Percentiles rank a stretch among this genome's conserved stretches.
Conservation (phyloP, 805 yeast species). For the Yarrowia osloensis region DNA sequence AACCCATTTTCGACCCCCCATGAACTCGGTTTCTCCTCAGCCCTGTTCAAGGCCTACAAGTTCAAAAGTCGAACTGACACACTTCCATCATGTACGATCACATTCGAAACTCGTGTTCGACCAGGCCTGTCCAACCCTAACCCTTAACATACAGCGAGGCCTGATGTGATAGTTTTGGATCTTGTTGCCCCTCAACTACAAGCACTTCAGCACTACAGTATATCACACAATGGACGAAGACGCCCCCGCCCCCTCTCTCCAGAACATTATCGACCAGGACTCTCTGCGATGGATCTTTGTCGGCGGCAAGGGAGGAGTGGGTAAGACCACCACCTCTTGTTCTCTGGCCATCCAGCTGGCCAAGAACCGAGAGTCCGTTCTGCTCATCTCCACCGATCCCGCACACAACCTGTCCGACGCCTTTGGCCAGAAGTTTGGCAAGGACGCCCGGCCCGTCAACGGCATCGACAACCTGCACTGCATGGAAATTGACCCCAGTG, state of each 20-base stretch:
- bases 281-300: slow-evolving; percentile 93
- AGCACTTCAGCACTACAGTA: neutral
- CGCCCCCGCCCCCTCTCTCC: slow-evolving; percentile 46
- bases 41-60: too few species aligned
- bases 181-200: neutral
- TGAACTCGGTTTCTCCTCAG: too few species aligned
- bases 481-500: slow-evolving; percentile 98
- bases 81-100: slow-evolving; percentile 23
- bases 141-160: slow-evolving; percentile 4
- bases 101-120: slow-evolving; percentile 2
- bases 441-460: slow-evolving; percentile 91
- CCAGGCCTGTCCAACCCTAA: neutral
- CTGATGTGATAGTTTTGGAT: neutral
- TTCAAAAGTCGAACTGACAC: too few species aligned
- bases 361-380: slow-evolving; percentile 73
- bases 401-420: slow-evolving; percentile 98
- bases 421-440: slow-evolving; percentile 96
- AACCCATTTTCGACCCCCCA: too few species aligned
- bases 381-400: slow-evolving; percentile 95
- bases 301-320: slow-evolving; percentile 99
- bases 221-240: slow-evolving; percentile 31
- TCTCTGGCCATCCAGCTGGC: slow-evolving; percentile 95
- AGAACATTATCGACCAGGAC: slow-evolving; percentile 47
- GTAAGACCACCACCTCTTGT: slow-evolving; percentile 96
- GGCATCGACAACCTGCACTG: slow-evolving; percentile 87